A percentile compares a stretch with the other conserved stretches of the same genome.
Evolutionary conservation across 2,329 filamentous ascomycete genomes (phyloP).

Genomic region (Zalaria obscura): DNA sequence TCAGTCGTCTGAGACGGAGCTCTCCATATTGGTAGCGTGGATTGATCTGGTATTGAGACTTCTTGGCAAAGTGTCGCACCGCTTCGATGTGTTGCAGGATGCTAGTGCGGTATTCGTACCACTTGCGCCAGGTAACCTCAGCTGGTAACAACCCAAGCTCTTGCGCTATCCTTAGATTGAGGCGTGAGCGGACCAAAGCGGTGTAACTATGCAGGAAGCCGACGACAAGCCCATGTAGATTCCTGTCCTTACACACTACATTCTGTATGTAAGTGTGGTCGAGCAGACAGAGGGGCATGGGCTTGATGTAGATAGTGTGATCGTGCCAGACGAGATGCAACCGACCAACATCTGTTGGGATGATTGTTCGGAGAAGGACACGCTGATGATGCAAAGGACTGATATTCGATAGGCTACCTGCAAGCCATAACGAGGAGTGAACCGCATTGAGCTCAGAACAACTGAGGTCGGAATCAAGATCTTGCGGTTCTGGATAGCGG

Average conservation of each 20-base stretch:
- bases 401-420: background rate
- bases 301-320: background rate
- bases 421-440: too few relatives aligned
- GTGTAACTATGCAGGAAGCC: background rate
- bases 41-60: background rate
- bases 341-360: background rate
- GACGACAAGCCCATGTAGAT: background rate
- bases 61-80: background rate
- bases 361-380: background rate
- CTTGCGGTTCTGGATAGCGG: too few relatives aligned
- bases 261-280: background rate
- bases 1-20: slow-evolving; percentile 6
- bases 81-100: background rate
- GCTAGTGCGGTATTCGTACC: background rate
- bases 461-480: too few relatives aligned
- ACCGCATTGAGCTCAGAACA: too few relatives aligned
- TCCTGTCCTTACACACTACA: background rate
- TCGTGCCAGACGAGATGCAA: background rate
- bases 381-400: background rate
- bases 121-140: background rate
- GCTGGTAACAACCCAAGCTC: background rate
- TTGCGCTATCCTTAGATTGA: background rate
- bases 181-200: background rate
- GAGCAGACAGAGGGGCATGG: background rate
- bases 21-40: slow-evolving; percentile 7